These are phyloP conservation scores for Argentina anserina DNA, from an alignment of 306 rosid genomes.

Conservation along the genomic window DNA sequence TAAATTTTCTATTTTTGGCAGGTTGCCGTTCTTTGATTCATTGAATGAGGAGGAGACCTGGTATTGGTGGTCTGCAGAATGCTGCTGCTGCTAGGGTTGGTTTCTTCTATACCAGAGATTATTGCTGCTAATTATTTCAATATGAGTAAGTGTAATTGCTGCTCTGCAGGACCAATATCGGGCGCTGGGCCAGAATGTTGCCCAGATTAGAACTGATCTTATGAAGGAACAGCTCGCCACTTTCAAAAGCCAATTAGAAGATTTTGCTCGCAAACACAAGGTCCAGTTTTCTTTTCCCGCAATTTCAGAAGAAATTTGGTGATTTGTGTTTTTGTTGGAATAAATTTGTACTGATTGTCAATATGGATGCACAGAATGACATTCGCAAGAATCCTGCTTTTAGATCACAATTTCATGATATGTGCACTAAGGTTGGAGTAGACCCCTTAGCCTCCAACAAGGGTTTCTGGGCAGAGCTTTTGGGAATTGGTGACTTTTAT, in stretches of 20 bases:
- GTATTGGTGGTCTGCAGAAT: slow-evolving; percentile 84
- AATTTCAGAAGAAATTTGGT: not conserved
- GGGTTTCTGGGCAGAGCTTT: slow-evolving; percentile 97
- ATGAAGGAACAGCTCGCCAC: slow-evolving; percentile 93
- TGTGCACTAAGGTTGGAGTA: slow-evolving; percentile 96
- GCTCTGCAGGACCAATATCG: slow-evolving; percentile 66
- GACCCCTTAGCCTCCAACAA: slow-evolving; percentile 96
- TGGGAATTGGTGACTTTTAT: slow-evolving; percentile 94
- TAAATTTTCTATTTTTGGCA: not conserved
- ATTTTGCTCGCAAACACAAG: slow-evolving; percentile 95
- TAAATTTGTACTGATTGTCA: not conserved
- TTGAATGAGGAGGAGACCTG: slow-evolving; percentile 82
- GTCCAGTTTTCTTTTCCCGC: slow-evolving; percentile 18
- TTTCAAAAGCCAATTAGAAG: slow-evolving; percentile 90
- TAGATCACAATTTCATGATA: slow-evolving; percentile 94
- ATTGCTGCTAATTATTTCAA: not conserved
- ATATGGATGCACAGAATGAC: slow-evolving; percentile 59
- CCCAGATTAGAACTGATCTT: slow-evolving; percentile 84
- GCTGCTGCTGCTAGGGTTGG: slow-evolving; percentile 80
- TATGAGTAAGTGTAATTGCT: not conserved
- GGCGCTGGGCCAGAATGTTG: slow-evolving; percentile 82
- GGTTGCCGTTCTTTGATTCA: not conserved
- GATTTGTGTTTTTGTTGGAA: not conserved
- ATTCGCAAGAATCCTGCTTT: slow-evolving; percentile 95
- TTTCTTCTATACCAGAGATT: slow-evolving; percentile 1